phyloP scores from a whole-genome alignment of 805 yeast species.

The Teunomyces gatunensis region DNA sequence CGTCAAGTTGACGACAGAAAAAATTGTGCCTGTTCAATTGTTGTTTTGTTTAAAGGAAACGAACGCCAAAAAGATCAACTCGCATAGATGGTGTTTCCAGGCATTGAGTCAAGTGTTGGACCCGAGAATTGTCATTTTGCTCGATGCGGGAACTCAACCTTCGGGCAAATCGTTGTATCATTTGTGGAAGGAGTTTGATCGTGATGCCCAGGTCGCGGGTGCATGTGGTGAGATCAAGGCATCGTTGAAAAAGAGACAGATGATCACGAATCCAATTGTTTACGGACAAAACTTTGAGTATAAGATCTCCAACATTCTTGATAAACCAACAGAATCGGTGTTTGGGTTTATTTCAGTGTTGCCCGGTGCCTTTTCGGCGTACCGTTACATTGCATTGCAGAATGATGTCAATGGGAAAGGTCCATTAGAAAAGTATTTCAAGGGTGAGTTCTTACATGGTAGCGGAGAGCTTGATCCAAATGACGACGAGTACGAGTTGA shows the following conservation, averaged over 20 bases:
- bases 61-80: constrained; percentile 63
- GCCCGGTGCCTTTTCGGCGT: constrained; percentile 71
- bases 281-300: constrained; percentile 68
- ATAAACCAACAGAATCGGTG: constrained; percentile 62
- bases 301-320: constrained; percentile 64
- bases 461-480: constrained; percentile 60
- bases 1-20: constrained; percentile 48
- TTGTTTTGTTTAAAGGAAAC: constrained; percentile 60
- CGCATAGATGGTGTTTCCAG: constrained; percentile 69
- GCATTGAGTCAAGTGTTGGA: constrained; percentile 57
- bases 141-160: constrained; percentile 69
- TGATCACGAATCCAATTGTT: constrained; percentile 57
- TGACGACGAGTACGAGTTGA: constrained; percentile 46
- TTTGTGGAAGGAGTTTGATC: constrained; percentile 62
- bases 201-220: constrained; percentile 60
- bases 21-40: constrained; percentile 62
- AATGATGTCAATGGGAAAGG: constrained; percentile 53
- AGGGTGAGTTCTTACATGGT: constrained; percentile 58
- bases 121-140: constrained; percentile 54
- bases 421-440: constrained; percentile 64
- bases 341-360: constrained; percentile 65
- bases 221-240: constrained; percentile 74
- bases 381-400: constrained; percentile 55
- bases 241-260: constrained; percentile 45
- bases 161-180: constrained; percentile 53